Evolutionary conservation across 345 rosid species (phyloP).

Genomic region (Rhodamnia rubescens): DNA sequence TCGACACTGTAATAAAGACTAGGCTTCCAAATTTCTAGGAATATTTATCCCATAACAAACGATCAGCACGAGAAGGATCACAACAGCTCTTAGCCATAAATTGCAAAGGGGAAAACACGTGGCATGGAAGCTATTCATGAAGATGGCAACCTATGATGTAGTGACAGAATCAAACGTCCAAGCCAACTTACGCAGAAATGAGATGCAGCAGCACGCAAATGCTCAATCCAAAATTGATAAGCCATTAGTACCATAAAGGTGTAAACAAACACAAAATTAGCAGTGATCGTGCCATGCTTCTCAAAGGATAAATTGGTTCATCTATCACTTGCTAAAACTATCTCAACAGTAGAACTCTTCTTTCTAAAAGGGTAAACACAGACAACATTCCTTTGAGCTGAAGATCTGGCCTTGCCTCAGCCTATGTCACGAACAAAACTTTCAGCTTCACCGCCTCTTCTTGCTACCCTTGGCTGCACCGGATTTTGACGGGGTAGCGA

Average conservation of each 20-base stretch:
- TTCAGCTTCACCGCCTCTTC: constrained; percentile 55
- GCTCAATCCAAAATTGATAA: not conserved
- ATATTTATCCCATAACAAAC: not conserved
- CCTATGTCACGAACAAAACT: not conserved
- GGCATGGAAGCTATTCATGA: not conserved
- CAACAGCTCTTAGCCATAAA: not conserved
- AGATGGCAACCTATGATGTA: not conserved
- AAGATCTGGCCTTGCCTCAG: not conserved
- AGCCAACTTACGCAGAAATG: not conserved
- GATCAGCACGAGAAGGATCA: not conserved
- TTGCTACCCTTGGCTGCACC: constrained; percentile 55
- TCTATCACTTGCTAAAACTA: not conserved
- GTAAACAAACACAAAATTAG: not conserved
- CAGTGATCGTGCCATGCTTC: not conserved
- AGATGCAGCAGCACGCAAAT: not conserved
- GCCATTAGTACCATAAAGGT: not conserved
- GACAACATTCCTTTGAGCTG: not conserved
- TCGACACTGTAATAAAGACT: not conserved
- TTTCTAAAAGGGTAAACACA: not conserved
- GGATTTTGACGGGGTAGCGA: constrained; percentile 63
- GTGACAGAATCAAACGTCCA: not conserved
- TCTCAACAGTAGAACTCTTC: not conserved
- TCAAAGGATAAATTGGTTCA: not conserved
- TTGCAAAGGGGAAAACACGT: not conserved
- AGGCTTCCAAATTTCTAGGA: not conserved